phyloP scores from a whole-genome alignment of 768 basidiomycete genomes.

The Suillus alpinus region DNA sequence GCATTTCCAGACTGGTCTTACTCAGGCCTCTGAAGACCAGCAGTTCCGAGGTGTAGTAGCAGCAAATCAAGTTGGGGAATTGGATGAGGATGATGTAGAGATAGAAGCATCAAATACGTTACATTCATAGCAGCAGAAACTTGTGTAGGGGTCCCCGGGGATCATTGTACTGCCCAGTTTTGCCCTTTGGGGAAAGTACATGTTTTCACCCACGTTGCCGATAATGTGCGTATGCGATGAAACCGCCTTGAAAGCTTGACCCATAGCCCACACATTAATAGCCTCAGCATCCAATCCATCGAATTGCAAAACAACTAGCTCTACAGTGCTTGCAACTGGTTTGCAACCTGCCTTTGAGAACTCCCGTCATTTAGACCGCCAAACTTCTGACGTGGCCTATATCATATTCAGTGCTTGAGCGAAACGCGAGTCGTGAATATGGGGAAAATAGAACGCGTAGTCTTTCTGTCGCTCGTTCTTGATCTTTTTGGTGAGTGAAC shows the following conservation, averaged over 20 bases:
- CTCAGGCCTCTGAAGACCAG: conserved; percentile 78
- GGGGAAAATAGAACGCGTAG: conserved; percentile 72
- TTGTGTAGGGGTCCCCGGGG: background rate
- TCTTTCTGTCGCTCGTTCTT: conserved; percentile 87
- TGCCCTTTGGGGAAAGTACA: background rate
- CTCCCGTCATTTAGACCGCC: background rate
- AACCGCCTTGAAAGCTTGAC: background rate
- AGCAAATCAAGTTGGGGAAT: conserved; percentile 21
- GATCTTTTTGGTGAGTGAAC: conserved; percentile 69
- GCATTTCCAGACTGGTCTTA: conserved; percentile 82
- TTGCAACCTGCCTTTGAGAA: background rate
- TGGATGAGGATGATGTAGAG: conserved; percentile 17
- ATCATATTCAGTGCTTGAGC: background rate
- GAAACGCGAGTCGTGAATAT: conserved; percentile 33
- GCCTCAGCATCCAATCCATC: background rate
- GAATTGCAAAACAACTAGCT: background rate
- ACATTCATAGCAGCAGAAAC: background rate
- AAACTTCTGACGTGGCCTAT: background rate
- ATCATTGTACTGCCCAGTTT: background rate
- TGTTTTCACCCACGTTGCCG: background rate
- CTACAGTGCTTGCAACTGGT: background rate
- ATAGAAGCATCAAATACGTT: background rate
- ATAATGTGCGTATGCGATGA: background rate
- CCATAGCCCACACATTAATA: background rate
- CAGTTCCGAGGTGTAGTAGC: conserved; percentile 59